Evolutionary conservation across 2,329 filamentous ascomycete species (phyloP), one percentile per base, ranked within the genome.

Genomic region (Aspergillus felis): DNA sequence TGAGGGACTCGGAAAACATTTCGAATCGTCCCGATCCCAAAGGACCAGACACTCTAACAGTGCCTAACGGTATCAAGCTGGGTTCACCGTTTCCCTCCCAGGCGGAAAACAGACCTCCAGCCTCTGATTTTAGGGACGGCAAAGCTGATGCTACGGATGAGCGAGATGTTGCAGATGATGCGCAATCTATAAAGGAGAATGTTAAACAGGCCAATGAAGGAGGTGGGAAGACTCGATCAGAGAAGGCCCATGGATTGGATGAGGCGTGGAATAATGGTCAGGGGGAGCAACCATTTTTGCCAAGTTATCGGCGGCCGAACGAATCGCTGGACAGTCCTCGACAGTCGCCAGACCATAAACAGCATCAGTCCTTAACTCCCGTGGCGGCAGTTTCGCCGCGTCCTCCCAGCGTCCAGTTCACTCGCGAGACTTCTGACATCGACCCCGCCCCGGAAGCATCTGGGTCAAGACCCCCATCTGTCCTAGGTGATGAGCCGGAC

Each of bases 371-470:
- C 17, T 71, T 70, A 12, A 48, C 62, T 3, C 61, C 66, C 2
- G 70, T 65, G 3, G 59, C 67, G 8, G 64, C 77, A 5, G 78
- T 79, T 24, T 71, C 74, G 1, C 71, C 69, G 14, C 79, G 80
- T 22, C 79, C 85, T 52, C 83, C 84, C 56, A 93, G 88, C 69
- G 90, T 95, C 3, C 90, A 94, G 65, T 94, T 95, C 69, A 85
- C 83, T 2, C 81, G 84, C 29, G 77, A 82, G 14, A 80, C 85
- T 51, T 73, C 76, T 28, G 78, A 81, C 71, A 61, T 68, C 74
- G 62, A 85, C 53, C 65, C 83, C 35, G 75, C 84, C 24, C 74
- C 79, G 4, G 75, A 81, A 7, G 63, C 73, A 22, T 71, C 78
- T 22, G 84, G 86, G 62, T 84, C 82, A 32, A 81, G 86, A 57